Percentiles rank a stretch among this genome's conserved stretches.
These are phyloP conservation scores for Ogataea ramenticola DNA, from an alignment of 805 yeast species.

Conservation along the genomic window DNA sequence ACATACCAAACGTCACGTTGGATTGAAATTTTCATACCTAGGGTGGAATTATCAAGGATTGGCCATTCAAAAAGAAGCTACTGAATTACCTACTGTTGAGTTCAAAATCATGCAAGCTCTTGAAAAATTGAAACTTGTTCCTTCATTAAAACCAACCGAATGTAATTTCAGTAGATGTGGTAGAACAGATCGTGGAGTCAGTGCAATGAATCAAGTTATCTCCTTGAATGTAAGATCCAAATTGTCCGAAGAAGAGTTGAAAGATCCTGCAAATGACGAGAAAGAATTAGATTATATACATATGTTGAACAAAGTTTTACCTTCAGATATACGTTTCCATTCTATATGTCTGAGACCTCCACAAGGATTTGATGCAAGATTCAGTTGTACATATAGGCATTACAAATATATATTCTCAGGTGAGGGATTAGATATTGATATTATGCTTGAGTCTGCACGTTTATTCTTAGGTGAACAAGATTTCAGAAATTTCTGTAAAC, in stretches of 20 bases:
- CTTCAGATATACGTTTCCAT: conserved; percentile 77
- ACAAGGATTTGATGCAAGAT: conserved; percentile 77
- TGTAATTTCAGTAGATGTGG: conserved; percentile 87
- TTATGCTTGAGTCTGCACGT: conserved; percentile 64
- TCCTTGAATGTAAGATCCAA: conserved; percentile 70
- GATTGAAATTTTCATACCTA: conserved; percentile 74
- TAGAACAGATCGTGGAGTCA: conserved; percentile 92
- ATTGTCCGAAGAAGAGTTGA: conserved; percentile 56
- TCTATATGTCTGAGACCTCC: conserved; percentile 83
- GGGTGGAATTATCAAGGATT: conserved; percentile 96
- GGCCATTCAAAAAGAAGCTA: conserved; percentile 69
- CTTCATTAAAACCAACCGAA: conserved; percentile 48
- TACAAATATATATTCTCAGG: conserved; percentile 72
- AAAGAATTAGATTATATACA: conserved; percentile 72
- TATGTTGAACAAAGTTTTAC: conserved; percentile 69
- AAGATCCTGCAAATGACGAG: conserved; percentile 45
- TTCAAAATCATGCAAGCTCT: conserved; percentile 67
- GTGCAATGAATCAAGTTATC: conserved; percentile 94
- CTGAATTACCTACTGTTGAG: conserved; percentile 85
- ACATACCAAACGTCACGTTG: conserved; percentile 60
- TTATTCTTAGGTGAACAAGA: conserved; percentile 72
- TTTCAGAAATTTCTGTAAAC: conserved; percentile 88
- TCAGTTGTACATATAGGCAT: conserved; percentile 81
- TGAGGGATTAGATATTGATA: conserved; percentile 48
- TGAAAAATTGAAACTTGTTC: conserved; percentile 56